These are phyloP conservation scores for Lactarius tabidus DNA, from an alignment of 768 basidiomycete genomes.

Conservation along the genomic window DNA sequence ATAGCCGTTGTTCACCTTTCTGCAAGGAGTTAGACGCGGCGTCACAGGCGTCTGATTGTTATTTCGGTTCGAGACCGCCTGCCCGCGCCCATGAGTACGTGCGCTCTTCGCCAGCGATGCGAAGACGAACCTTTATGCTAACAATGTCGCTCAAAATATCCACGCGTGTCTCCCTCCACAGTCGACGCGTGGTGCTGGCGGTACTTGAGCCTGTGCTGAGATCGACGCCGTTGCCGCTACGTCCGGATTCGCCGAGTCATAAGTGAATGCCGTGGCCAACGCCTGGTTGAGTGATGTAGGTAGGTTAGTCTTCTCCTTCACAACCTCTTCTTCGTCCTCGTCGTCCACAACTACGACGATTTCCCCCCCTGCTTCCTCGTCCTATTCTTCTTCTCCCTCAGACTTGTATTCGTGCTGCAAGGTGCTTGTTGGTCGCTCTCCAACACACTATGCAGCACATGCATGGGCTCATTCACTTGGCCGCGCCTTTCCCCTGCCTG, in stretches of 20 bases:
- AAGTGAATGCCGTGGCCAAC: slow-evolving; percentile 9
- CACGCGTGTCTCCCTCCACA: background rate
- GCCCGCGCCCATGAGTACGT: no score
- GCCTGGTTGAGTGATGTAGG: background rate
- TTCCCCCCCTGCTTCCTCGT: background rate
- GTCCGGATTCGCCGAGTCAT: slow-evolving; percentile 4
- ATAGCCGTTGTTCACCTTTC: background rate
- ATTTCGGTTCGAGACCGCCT: no score
- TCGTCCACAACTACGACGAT: background rate
- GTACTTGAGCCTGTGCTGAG: background rate
- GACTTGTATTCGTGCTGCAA: background rate
- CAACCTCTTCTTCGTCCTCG: background rate
- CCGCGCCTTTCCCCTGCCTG: background rate
- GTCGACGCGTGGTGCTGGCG: background rate
- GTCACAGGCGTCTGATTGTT: no score
- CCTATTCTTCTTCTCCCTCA: background rate
- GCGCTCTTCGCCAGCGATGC: background rate
- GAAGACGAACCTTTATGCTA: background rate
- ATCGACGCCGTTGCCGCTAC: background rate
- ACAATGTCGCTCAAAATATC: background rate
- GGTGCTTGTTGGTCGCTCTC: background rate
- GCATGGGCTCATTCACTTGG: background rate
- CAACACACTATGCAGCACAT: slow-evolving; percentile 13
- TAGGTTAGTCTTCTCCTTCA: background rate
- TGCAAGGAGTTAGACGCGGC: background rate